phyloP scores from a whole-genome alignment of 2,329 filamentous ascomycete species.

The Nemania abortiva region DNA sequence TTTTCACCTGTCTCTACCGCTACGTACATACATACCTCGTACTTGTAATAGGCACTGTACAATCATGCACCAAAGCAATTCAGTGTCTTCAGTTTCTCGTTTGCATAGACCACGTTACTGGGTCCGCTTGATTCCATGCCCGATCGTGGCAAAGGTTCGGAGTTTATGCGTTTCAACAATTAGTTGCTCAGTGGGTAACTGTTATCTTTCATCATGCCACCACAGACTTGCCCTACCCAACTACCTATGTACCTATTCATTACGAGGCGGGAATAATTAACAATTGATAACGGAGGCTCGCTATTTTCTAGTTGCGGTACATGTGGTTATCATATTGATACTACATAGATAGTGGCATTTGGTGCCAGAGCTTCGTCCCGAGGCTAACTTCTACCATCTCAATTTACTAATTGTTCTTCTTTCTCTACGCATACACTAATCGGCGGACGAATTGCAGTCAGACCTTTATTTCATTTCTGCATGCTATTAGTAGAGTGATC shows the following conservation, averaged over 20 bases:
- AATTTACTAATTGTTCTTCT: not conserved
- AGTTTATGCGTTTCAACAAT: not conserved
- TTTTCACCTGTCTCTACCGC: not conserved
- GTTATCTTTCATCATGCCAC: slow-evolving; percentile 21
- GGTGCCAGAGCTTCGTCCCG: slow-evolving; percentile 15
- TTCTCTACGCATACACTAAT: not conserved
- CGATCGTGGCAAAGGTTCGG: slow-evolving; percentile 7
- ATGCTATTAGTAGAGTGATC: not conserved
- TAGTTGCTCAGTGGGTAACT: not conserved
- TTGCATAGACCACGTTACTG: not conserved
- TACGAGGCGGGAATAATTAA: slow-evolving; percentile 8
- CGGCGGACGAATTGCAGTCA: not conserved
- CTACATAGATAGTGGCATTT: not conserved
- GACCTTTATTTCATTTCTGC: not conserved
- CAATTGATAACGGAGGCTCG: slow-evolving; percentile 6
- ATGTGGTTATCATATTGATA: slow-evolving; percentile 13
- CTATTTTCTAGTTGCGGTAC: slow-evolving; percentile 6
- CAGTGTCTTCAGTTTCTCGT: not conserved
- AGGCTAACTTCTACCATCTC: slow-evolving; percentile 16
- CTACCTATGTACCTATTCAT: not conserved
- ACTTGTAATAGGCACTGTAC: not conserved
- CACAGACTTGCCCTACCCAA: not conserved
- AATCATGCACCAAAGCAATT: not conserved
- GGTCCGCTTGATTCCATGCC: not conserved
- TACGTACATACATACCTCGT: not conserved